A percentile compares a stretch with the other conserved stretches of the same genome.
phyloP scores from a whole-genome alignment of 495 filamentous ascomycete genomes.

The Friedmanniomyces simplex region DNA sequence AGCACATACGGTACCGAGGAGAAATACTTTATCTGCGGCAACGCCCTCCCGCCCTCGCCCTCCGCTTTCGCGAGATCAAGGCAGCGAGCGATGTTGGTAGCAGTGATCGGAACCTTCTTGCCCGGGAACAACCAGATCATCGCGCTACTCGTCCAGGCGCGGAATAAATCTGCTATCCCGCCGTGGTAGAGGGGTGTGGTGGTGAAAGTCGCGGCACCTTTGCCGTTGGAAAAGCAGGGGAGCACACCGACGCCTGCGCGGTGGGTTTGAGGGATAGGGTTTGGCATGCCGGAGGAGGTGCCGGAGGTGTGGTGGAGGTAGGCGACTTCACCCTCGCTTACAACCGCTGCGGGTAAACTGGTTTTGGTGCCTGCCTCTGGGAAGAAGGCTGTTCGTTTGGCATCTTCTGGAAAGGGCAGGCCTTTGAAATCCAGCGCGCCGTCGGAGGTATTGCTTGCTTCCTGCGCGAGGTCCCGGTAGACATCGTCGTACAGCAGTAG shows the following conservation, averaged over 20 bases:
- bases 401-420: background rate
- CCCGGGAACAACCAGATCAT: constrained; percentile 49
- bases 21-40: constrained; percentile 37
- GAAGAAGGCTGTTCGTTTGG: background rate
- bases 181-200: constrained; percentile 54
- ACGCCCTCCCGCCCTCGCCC: background rate
- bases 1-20: constrained; percentile 49
- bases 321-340: constrained; percentile 17
- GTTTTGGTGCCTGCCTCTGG: background rate
- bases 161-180: constrained; percentile 48
- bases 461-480: constrained; percentile 22
- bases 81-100: constrained; percentile 35
- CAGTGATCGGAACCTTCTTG: constrained; percentile 39
- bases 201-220: constrained; percentile 40
- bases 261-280: constrained; percentile 44
- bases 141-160: constrained; percentile 40
- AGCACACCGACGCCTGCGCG: constrained; percentile 39
- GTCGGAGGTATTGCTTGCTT: background rate
- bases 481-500: constrained; percentile 31
- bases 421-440: background rate
- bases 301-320: constrained; percentile 35
- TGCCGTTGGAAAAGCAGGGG: constrained; percentile 30
- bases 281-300: constrained; percentile 45
- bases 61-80: constrained; percentile 21
- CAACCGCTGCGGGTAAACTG: background rate